Percentiles rank a stretch among this genome's conserved stretches.
Evolutionary conservation across 2,329 filamentous ascomycete genomes (phyloP).

Genomic region (Phyllosticta paracitricarpa): DNA sequence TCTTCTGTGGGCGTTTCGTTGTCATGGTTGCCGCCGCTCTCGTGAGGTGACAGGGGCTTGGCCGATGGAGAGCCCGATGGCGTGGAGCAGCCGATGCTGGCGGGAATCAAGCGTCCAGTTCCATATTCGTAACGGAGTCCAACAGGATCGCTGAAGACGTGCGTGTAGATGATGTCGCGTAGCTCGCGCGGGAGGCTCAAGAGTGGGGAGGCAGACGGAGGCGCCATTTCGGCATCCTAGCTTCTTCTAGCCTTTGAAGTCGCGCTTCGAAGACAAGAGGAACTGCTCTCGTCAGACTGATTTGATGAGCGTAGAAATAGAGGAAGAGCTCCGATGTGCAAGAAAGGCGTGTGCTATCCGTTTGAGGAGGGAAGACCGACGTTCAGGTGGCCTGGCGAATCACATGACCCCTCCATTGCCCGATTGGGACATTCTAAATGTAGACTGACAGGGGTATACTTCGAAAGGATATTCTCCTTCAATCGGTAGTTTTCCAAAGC

Average conservation of each 20-base stretch:
- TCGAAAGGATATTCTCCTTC: too few species aligned
- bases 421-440: too few species aligned
- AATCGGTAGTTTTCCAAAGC: too few species aligned
- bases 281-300: not conserved
- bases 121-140: conserved; percentile 8
- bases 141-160: conserved; percentile 1
- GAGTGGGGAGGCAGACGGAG: not conserved
- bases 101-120: not conserved
- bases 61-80: not conserved
- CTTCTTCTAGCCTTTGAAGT: not conserved
- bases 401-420: too few species aligned
- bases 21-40: not conserved
- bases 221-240: not conserved
- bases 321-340: too few species aligned
- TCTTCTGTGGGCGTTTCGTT: not conserved
- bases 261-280: too few species aligned
- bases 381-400: too few species aligned
- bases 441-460: too few species aligned
- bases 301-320: not conserved
- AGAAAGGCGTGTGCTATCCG: too few species aligned
- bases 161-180: conserved; percentile 1
- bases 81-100: not conserved
- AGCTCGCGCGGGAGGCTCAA: conserved; percentile 9
- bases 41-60: not conserved
- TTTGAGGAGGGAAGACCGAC: too few species aligned